Evolutionary conservation across 306 rosid species (phyloP).

Genomic region (Cucurbita ficifolia): DNA sequence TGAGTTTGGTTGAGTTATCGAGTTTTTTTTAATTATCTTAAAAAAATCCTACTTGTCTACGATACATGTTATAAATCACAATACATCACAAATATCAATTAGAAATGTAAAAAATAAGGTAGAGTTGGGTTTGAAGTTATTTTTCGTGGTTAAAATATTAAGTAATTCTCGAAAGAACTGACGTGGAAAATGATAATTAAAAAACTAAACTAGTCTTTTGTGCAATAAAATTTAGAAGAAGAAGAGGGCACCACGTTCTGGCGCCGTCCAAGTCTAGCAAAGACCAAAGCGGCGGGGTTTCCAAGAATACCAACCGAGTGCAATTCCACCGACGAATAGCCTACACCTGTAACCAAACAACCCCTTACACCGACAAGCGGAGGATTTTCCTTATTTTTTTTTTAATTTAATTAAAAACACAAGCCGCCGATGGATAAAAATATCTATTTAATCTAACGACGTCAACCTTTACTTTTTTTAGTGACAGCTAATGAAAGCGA

Average conservation of each 20-base stretch:
- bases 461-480: slow-evolving; percentile 11
- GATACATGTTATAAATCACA: no score
- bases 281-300: neutral
- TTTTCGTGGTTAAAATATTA: no score
- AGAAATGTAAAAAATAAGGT: no score
- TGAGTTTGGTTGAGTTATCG: no score
- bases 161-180: no score
- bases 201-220: neutral
- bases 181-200: neutral
- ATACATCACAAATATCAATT: no score
- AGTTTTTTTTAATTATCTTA: no score
- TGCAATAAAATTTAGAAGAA: neutral
- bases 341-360: neutral
- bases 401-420: neutral
- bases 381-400: neutral
- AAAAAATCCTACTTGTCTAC: no score
- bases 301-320: neutral
- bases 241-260: neutral
- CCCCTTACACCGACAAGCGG: neutral
- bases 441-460: neutral
- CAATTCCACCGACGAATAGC: slow-evolving; percentile 3
- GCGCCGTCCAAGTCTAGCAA: neutral
- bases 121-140: no score
- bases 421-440: neutral
- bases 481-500: slow-evolving; percentile 12